phyloP scores from a whole-genome alignment of 1,284 basidiomycete species.

The Hymenochaete sp. region DNA sequence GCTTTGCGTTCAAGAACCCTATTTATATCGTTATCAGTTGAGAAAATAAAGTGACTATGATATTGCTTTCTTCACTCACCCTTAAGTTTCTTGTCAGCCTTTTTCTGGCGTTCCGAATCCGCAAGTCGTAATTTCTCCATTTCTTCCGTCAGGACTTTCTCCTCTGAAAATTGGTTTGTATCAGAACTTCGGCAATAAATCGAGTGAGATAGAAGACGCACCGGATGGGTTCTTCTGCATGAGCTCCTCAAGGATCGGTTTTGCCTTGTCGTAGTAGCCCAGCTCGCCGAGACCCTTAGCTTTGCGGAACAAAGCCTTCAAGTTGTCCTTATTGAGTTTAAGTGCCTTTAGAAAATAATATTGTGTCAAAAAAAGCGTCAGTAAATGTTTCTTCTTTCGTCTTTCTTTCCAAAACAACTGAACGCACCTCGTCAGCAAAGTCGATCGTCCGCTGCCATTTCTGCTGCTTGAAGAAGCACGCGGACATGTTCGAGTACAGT shows the following conservation, averaged over 20 bases:
- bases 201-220: slow-evolving; percentile 22
- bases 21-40: not conserved
- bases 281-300: slow-evolving; percentile 68
- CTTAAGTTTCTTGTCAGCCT: slow-evolving; percentile 62
- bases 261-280: slow-evolving; percentile 66
- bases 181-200: not conserved
- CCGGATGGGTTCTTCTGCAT: slow-evolving; percentile 53
- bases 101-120: slow-evolving; percentile 58
- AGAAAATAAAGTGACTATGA: not conserved
- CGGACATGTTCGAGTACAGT: slow-evolving; percentile 73
- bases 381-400: not conserved
- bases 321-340: slow-evolving; percentile 61
- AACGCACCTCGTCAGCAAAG: slow-evolving; percentile 60
- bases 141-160: slow-evolving; percentile 49
- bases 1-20: slow-evolving; percentile 14
- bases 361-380: not conserved
- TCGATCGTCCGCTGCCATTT: slow-evolving; percentile 72
- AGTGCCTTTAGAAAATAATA: slow-evolving; percentile 42
- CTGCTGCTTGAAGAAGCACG: slow-evolving; percentile 64
- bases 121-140: slow-evolving; percentile 45
- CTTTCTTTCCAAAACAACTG: not conserved
- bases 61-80: slow-evolving; percentile 37
- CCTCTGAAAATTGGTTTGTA: slow-evolving; percentile 34
- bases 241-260: slow-evolving; percentile 52
- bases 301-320: slow-evolving; percentile 71